These are phyloP conservation scores for Pseudocercospora musae DNA, from an alignment of 2,329 filamentous ascomycete species.

Conservation along the genomic window DNA sequence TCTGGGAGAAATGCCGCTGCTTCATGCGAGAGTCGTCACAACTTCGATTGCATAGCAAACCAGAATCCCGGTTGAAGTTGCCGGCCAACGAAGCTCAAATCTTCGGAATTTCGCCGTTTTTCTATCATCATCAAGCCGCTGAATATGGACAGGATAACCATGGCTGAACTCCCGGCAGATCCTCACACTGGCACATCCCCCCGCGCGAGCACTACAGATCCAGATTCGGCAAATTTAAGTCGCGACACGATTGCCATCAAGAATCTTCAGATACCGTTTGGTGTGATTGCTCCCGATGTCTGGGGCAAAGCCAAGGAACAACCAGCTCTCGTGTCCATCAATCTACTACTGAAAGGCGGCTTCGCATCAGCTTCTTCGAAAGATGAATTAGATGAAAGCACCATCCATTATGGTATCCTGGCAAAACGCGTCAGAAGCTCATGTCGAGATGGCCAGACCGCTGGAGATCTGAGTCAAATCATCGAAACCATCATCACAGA, in stretches of 20 bases:
- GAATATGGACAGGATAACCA: neutral
- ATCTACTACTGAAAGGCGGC: conserved; percentile 52
- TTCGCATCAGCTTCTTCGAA: conserved; percentile 58
- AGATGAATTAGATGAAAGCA: conserved; percentile 65
- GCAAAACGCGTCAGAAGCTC: conserved; percentile 57
- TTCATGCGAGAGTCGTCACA: neutral
- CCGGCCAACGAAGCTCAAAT: neutral
- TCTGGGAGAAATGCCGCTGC: neutral
- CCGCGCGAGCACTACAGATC: neutral
- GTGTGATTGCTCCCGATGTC: conserved; percentile 59
- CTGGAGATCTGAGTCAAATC: conserved; percentile 23
- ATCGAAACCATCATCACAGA: conserved; percentile 20
- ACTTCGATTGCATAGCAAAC: neutral
- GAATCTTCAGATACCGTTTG: conserved; percentile 57
- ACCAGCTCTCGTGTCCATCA: conserved; percentile 60
- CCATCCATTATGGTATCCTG: conserved; percentile 70
- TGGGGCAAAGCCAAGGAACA: conserved; percentile 65
- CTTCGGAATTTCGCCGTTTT: neutral
- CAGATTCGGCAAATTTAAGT: neutral
- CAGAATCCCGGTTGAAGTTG: neutral
- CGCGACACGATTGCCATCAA: conserved; percentile 52
- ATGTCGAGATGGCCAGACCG: conserved; percentile 13
- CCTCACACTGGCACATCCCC: neutral
- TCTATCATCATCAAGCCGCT: neutral
- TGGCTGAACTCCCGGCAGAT: neutral